Conservation (phyloP, 83 land plant species). For the Thuja plicata region DNA sequence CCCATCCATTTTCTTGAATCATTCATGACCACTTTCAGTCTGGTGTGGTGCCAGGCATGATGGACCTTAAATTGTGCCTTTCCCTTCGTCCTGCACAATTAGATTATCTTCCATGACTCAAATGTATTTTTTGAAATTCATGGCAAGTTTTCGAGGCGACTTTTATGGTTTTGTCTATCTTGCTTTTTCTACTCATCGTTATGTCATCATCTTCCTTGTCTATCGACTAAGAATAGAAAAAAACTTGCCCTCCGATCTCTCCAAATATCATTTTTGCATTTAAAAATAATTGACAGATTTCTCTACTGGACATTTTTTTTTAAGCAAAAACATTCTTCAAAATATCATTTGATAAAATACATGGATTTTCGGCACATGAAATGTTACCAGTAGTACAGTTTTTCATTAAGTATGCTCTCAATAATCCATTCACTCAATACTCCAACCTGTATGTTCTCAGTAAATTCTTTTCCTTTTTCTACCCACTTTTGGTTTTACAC, state of each 20-base stretch:
- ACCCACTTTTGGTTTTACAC: background rate
- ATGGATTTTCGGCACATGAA: background rate
- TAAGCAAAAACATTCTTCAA: no score
- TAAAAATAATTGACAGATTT: background rate
- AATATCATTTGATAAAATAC: background rate
- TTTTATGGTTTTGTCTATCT: background rate
- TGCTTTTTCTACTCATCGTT: background rate
- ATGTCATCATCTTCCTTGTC: background rate
- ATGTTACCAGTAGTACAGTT: background rate
- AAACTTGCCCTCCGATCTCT: background rate
- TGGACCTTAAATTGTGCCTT: no score
- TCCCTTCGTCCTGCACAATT: background rate
- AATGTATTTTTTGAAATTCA: background rate
- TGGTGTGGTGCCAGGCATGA: no score
- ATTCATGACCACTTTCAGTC: no score
- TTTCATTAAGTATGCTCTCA: background rate
- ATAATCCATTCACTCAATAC: background rate
- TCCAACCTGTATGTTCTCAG: background rate
- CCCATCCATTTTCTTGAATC: background rate
- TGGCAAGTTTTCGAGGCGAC: background rate
- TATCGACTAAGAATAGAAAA: background rate
- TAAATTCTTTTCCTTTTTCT: background rate
- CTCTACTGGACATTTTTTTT: background rate
- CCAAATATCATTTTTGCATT: background rate
- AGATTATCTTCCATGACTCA: background rate